Conservation (phyloP, 805 yeast genomes). For the Yamadazyma takamatsuzukensis region DNA sequence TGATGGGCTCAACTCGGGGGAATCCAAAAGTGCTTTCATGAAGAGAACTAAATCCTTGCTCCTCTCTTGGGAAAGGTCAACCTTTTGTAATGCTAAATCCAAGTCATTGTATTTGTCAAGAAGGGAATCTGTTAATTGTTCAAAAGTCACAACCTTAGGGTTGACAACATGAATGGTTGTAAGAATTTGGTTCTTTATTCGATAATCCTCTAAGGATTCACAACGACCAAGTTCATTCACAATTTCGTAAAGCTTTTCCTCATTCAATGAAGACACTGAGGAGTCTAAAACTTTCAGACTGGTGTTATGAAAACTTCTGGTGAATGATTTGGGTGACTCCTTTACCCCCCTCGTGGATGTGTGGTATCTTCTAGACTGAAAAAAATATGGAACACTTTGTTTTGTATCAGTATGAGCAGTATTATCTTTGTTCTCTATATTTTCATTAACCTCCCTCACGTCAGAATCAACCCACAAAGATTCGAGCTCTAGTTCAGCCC, state of each 20-base stretch:
- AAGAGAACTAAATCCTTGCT: conserved; percentile 26
- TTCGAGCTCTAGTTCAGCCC: conserved; percentile 69
- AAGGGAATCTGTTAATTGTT: conserved; percentile 19
- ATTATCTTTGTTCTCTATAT: too few species aligned
- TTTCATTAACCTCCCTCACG: not conserved
- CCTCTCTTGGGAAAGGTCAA: conserved; percentile 14
- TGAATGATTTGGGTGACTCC: not conserved
- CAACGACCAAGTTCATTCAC: too few species aligned
- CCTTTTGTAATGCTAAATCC: conserved; percentile 8
- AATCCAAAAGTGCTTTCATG: conserved; percentile 33
- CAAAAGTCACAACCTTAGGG: conserved; percentile 23
- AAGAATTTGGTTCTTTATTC: conserved; percentile 19
- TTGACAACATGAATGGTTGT: conserved; percentile 22
- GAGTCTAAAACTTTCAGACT: not conserved
- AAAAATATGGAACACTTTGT: conserved; percentile 9
- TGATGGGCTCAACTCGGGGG: conserved; percentile 24
- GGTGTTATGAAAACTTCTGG: not conserved
- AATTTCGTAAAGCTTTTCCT: too few species aligned
- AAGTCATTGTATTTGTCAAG: conserved; percentile 26
- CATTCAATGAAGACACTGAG: too few species aligned
- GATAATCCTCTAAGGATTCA: too few species aligned
- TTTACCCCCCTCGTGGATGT: conserved; percentile 19
- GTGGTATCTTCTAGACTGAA: conserved; percentile 24
- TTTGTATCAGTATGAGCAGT: not conserved
- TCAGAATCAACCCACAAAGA: conserved; percentile 50